phyloP scores from a whole-genome alignment of 139 green algal genomes.

The Pseudopediastrum boryanum region DNA sequence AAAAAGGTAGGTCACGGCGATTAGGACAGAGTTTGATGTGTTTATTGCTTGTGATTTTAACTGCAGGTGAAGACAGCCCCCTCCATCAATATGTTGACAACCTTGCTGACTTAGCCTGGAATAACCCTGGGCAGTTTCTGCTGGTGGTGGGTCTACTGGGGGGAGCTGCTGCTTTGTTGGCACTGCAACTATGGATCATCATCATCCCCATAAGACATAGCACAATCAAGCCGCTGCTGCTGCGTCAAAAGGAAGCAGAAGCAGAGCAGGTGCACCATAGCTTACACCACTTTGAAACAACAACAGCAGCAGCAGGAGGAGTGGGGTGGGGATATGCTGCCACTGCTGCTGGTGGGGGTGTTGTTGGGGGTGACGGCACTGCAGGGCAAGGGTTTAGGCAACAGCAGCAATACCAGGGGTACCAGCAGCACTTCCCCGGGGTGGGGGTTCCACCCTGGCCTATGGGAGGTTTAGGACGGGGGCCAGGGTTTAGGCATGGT shows the following conservation, averaged over 20 bases:
- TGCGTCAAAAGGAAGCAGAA: not conserved
- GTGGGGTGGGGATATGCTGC: not conserved
- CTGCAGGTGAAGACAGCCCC: not conserved
- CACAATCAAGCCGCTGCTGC: not conserved
- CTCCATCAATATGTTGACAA: slow-evolving; percentile 36
- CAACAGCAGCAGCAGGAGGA: slow-evolving; percentile 12
- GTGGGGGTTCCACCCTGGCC: too few species aligned
- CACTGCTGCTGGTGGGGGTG: not conserved
- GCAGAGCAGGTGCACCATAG: too few species aligned
- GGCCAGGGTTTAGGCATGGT: too few species aligned
- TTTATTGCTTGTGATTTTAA: too few species aligned
- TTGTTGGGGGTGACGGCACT: not conserved
- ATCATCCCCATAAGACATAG: slow-evolving; percentile 35
- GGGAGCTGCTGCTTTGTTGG: slow-evolving; percentile 13
- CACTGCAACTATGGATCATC: slow-evolving; percentile 55
- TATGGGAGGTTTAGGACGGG: too few species aligned
- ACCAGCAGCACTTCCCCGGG: too few species aligned
- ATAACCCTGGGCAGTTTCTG: slow-evolving; percentile 15
- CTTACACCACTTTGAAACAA: not conserved
- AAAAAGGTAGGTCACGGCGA: too few species aligned
- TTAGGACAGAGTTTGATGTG: too few species aligned
- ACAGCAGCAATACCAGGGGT: not conserved
- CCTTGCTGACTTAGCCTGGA: slow-evolving; percentile 25
- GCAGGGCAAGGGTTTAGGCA: not conserved
- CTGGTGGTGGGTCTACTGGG: slow-evolving; percentile 15